Evolutionary conservation across 2,329 filamentous ascomycete species (phyloP).

Genomic region (Colletotrichum paranaense): DNA sequence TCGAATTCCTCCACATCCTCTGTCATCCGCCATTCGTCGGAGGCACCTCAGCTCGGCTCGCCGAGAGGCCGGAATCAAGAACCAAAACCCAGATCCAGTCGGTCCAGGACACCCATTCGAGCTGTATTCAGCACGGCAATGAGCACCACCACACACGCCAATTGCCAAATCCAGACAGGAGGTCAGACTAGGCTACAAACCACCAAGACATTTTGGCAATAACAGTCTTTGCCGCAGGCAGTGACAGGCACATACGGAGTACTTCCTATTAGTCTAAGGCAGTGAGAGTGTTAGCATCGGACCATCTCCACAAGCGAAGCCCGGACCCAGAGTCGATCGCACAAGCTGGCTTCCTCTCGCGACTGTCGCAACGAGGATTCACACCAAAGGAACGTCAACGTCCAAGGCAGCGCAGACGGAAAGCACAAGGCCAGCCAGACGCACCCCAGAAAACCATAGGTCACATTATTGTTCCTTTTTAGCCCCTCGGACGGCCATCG

Average conservation of each 20-base stretch:
- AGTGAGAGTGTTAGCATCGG: not conserved
- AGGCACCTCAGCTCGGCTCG: conserved; percentile 1
- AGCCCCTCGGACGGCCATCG: conserved; percentile 17
- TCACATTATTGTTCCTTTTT: conserved; percentile 22
- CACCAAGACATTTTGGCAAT: not conserved
- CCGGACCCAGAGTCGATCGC: conserved; percentile 21
- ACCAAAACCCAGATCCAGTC: not conserved
- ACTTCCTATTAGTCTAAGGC: not conserved
- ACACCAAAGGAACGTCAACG: not conserved
- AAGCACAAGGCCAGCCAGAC: conserved; percentile 19
- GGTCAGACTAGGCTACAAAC: not conserved
- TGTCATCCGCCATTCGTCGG: conserved; percentile 7
- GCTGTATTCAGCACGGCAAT: not conserved
- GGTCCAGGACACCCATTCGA: not conserved
- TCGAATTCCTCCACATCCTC: not conserved
- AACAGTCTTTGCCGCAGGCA: not conserved
- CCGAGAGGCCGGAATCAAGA: not conserved
- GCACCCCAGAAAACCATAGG: conserved; percentile 32
- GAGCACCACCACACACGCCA: conserved; percentile 2
- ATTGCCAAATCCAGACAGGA: not conserved
- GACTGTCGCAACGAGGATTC: not conserved
- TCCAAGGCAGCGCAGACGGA: not conserved
- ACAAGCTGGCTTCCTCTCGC: conserved; percentile 16
- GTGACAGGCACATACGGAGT: not conserved
- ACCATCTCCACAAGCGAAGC: not conserved